Evolutionary conservation across 2,329 filamentous ascomycete genomes (phyloP), one percentile per base, ranked within the genome.

Genomic region (Xylaria sp.): DNA sequence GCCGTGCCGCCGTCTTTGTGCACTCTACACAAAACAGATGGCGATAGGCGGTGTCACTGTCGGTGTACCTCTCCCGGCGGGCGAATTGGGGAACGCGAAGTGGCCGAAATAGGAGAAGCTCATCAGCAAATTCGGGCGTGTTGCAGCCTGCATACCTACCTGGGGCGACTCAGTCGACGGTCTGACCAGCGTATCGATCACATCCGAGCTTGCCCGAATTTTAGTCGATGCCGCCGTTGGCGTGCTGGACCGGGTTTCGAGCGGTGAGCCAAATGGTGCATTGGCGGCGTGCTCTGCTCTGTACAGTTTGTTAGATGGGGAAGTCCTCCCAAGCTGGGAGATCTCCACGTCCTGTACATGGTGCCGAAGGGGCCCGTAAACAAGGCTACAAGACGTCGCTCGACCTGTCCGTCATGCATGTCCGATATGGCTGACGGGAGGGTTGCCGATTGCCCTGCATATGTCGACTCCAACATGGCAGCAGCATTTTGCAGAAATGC

Each of bases 401-500:
- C 44, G 55, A 50, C 39, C 45, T 44, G 47, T 60, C 59, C 45
- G 45, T 54, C 58, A 68, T 68, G 62, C 65, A 69, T 66, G 57
- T 57, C 60, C 42, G 45, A 55, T 45, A 58, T 63, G 55, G 61
- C 63, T 65, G 58, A 58, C 63, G 66, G 66, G 69, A 67, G 57
- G 42, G 63, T 33, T 69, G 64, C 69, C 69, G 69, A 65, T 49
- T 58, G 65, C 65, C 54, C 50, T 69, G 69, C 69, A 63, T 61
- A 55, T 51, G 17, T 61, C 49, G 65, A 63, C 68, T 63, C 65
- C 68, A 66, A 69, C 59, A 68, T 47, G 33, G 53, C 51, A 50
- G 33, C 49, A 31, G 36, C 25, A 27, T 61, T 62, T 54, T 55
- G 61, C 61, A 69, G 66, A 71, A 71, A 71, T 71, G 61, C 69